phyloP scores from a whole-genome alignment of 805 yeast species.

The Candida khao-thaluensis region DNA sequence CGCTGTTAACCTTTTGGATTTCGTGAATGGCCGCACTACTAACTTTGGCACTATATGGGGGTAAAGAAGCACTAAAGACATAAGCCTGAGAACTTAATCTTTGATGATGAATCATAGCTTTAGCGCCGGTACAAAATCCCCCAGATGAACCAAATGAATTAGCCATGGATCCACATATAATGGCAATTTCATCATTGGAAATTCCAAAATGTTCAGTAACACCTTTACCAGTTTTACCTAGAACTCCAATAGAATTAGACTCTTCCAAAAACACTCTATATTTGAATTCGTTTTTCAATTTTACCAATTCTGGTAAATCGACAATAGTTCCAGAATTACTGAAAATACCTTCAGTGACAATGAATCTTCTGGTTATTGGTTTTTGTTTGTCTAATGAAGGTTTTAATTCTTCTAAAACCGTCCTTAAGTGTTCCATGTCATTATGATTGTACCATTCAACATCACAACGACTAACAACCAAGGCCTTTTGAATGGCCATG shows the following conservation, averaged over 20 bases:
- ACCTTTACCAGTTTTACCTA: constrained; percentile 87
- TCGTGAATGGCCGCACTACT: constrained; percentile 50
- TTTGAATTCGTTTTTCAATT: constrained; percentile 76
- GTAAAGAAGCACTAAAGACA: constrained; percentile 91
- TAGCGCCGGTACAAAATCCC: constrained; percentile 88
- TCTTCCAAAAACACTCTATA: constrained; percentile 88
- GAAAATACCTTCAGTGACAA: constrained; percentile 88
- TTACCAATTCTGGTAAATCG: constrained; percentile 63
- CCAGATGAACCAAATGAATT: constrained; percentile 81
- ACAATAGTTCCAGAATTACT: constrained; percentile 80
- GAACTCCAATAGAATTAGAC: constrained; percentile 77
- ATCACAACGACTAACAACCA: constrained; percentile 81
- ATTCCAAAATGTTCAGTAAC: constrained; percentile 70
- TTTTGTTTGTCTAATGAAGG: constrained; percentile 61
- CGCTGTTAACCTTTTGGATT: constrained; percentile 36
- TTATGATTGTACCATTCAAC: constrained; percentile 85
- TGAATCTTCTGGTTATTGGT: constrained; percentile 85
- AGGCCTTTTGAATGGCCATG: constrained; percentile 82
- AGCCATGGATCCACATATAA: constrained; percentile 86
- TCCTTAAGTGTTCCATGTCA: constrained; percentile 79
- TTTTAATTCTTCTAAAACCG: constrained; percentile 58
- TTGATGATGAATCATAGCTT: constrained; percentile 86
- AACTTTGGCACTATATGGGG: constrained; percentile 81
- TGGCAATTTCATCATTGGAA: constrained; percentile 71
- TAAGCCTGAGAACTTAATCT: constrained; percentile 86